Evolutionary conservation across 1,139 yeast genomes (phyloP), one percentile per base, ranked within the genome.

Genomic region (Yamadazyma sp.): DNA sequence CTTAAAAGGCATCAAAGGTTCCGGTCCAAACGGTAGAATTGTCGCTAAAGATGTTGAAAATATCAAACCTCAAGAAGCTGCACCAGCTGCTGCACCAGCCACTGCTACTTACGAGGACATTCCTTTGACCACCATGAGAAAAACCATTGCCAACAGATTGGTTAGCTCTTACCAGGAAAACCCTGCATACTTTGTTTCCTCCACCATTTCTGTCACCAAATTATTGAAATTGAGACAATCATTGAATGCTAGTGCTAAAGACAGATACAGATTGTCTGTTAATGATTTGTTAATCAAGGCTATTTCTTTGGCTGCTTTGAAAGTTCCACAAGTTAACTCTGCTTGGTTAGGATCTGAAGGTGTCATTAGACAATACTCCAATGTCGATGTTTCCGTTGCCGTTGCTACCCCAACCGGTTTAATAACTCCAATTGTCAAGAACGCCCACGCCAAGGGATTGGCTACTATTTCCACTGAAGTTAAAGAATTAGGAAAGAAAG

Each of bases 361-460:
- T 50, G 83, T 92, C 54, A 86, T 94, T 56, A 87, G 99, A 73
- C 90, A 86, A 69, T 92, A 82, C 78, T 74, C 77, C 59, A 84
- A 82, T 56, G 97, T 90, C 44, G 99, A 92, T 61, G 95, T 92
- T 43, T 89, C 97, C 21, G 97, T 92, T 45, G 99, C 99, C 32
- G 99, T 92, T 48, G 95, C 98, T 46, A 92, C 98, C 15, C 97
- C 97, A 62, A 80, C 95, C 41, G 99, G 99, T 41, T 78, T 92
- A 55, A 84, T 94, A 64, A 92, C 99, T 36, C 99, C 99, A 51
- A 92, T 92, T 54, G 88, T 92, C 52, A 83, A 80, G 66, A 76
- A 83, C 57, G 96, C 95, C 35, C 87, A 92, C 61, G 56, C 83
- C 49, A 87, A 85, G 76, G 98, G 98, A 31, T 78, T 92, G 47